A percentile compares a stretch with the other conserved stretches of the same genome.
Conservation (phyloP, 192 early-diverging fungal species). For the Pilobolus umbonatus region DNA sequence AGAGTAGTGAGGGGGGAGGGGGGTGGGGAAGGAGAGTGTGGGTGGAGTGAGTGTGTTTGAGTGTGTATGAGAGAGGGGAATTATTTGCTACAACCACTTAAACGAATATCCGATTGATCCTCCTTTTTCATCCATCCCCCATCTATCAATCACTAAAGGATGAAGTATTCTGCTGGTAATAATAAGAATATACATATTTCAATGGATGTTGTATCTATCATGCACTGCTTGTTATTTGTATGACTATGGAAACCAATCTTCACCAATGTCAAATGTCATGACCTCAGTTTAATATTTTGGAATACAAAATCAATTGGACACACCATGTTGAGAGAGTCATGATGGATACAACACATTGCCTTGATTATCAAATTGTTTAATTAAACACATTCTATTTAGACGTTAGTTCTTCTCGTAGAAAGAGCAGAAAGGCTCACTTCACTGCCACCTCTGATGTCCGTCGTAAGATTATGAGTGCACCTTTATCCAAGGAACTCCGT, state of each 20-base stretch:
- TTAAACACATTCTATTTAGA: slow-evolving; percentile 36
- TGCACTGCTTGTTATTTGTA: neutral
- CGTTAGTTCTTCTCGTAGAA: slow-evolving; percentile 87
- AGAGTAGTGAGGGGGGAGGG: no score
- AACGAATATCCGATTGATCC: slow-evolving; percentile 15
- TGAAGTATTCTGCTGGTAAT: slow-evolving; percentile 25
- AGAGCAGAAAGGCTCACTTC: slow-evolving; percentile 98
- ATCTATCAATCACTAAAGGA: slow-evolving; percentile 17
- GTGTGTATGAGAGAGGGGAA: neutral
- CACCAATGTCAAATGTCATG: neutral
- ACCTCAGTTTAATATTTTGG: neutral
- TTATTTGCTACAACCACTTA: slow-evolving; percentile 4
- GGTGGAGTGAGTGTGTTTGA: neutral
- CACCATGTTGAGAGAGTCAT: neutral
- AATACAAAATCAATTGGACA: neutral
- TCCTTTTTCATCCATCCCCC: slow-evolving; percentile 25
- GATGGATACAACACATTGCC: neutral
- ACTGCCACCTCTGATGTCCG: slow-evolving; percentile 89
- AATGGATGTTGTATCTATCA: neutral
- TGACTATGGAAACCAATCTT: neutral
- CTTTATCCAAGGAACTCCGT: slow-evolving; percentile 96
- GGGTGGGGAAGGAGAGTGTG: neutral
- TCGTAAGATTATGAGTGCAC: slow-evolving; percentile 94
- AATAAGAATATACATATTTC: neutral
- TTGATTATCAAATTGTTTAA: neutral